Conservation (phyloP, 768 basidiomycete genomes). For the Tylopilus sp. region DNA sequence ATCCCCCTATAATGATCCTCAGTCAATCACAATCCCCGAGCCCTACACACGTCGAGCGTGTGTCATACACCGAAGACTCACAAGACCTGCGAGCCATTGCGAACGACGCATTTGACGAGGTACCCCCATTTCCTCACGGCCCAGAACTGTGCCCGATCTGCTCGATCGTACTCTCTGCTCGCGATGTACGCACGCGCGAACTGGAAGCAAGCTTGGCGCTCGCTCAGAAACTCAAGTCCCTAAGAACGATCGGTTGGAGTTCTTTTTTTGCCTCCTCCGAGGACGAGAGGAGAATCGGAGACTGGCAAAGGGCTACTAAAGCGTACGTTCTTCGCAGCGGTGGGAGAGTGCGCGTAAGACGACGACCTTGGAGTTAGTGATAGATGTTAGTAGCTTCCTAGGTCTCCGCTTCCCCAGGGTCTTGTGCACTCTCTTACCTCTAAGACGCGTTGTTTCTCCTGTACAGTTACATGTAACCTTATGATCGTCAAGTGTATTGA, state of each 20-base stretch:
- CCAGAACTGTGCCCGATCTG: conserved; percentile 40
- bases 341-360: conserved; percentile 42
- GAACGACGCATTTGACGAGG: conserved; percentile 5
- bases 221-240: conserved; percentile 40
- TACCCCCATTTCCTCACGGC: conserved; percentile 28
- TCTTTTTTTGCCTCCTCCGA: conserved; percentile 39
- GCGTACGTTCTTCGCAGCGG: conserved; percentile 40
- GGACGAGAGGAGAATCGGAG: conserved; percentile 16
- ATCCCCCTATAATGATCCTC: conserved; percentile 11
- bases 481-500: background rate
- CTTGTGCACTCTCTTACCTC: background rate
- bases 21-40: conserved; percentile 25
- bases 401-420: background rate
- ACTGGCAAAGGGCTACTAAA: conserved; percentile 33
- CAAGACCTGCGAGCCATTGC: background rate
- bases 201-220: conserved; percentile 46
- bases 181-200: conserved; percentile 41
- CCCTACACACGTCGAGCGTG: conserved; percentile 1
- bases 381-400: background rate
- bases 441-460: background rate
- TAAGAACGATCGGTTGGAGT: conserved; percentile 50
- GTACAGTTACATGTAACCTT: background rate
- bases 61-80: conserved; percentile 21
- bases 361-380: conserved; percentile 36
- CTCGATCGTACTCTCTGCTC: conserved; percentile 19